Conservation (phyloP, 768 basidiomycete species). For the Lactarius trivialis region DNA sequence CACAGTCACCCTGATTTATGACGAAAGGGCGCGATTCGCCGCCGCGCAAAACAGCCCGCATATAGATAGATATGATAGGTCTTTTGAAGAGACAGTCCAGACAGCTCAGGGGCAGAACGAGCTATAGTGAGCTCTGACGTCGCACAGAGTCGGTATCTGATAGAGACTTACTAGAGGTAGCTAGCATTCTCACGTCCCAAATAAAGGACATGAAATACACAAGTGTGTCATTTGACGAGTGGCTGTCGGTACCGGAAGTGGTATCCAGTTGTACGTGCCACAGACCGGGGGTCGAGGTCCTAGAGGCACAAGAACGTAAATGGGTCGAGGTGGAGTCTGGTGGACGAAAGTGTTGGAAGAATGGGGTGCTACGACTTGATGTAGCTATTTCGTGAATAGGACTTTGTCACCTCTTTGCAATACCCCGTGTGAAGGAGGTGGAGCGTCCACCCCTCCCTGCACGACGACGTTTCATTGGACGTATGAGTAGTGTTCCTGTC, state of each 20-base stretch:
- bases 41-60: not conserved
- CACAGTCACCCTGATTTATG: not conserved
- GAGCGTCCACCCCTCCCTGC: not conserved
- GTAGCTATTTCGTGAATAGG: not conserved
- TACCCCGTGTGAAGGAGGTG: constrained; percentile 1
- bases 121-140: not conserved
- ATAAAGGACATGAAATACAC: too few species aligned
- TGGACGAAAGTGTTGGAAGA: constrained; percentile 7
- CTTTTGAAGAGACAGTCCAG: not conserved
- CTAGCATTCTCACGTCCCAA: not conserved
- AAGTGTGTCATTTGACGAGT: not conserved
- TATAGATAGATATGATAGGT: not conserved
- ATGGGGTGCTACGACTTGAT: not conserved
- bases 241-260: not conserved
- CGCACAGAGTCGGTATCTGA: not conserved
- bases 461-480: not conserved
- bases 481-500: not conserved
- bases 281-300: constrained; percentile 1
- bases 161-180: not conserved
- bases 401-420: not conserved
- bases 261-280: not conserved
- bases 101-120: not conserved
- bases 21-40: not conserved
- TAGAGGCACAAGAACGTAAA: not conserved
- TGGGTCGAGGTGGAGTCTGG: not conserved